Evolutionary conservation across 225 moss, liverwort and hornwort species (phyloP), one percentile per base, ranked within the genome.

Genomic region (Marchantia paleacea): DNA sequence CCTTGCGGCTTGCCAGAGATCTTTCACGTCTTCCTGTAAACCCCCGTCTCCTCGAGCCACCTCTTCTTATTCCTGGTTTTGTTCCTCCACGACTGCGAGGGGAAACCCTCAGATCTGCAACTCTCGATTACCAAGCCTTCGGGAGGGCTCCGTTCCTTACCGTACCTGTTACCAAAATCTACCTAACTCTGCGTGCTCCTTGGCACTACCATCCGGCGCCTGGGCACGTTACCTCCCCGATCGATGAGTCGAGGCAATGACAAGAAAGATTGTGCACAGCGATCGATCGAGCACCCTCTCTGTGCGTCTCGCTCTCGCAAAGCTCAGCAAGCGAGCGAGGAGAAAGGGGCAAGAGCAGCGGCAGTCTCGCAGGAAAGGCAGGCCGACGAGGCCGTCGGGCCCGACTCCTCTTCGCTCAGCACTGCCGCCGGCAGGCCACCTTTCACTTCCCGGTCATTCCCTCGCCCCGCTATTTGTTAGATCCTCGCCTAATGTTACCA

Each of bases 91-190:
- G 50, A 65, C 64, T 50, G 67, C 39, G 48, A 48, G 24, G 64
- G 28, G 50, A 51, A 82, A 83, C 72, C 82, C 82, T 77, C 76
- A 69, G 80, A 83, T 82, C 77, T 80, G 55, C 79, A n/a, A 16
- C 58, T 67, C 63, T 73, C 79, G 80, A 86, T 86, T 83, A 16
- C 20, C 26, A 52, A 85, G 61, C 16, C 58, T 60, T 16, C 7
- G 48, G 11, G 49, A 18, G 49, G 55, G 75, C 55, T 25, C 16
- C 22, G 51, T 39, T 67, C 15, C 50, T 48, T 61, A n/a, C 55
- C 18, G 67, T 53, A 39, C 69, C 77, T 57, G 55, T 30, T 30
- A 19, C 76, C 76, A 48, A 78, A 74, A 81, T 79, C 79, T 69
- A 67, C 75, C 31, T 25, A 63, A 75, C 75, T 69, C 79, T 50